Base-by-base conservation (phyloP, 352 stramenopile genomes). In the Globisporangium irregulare region DNA sequence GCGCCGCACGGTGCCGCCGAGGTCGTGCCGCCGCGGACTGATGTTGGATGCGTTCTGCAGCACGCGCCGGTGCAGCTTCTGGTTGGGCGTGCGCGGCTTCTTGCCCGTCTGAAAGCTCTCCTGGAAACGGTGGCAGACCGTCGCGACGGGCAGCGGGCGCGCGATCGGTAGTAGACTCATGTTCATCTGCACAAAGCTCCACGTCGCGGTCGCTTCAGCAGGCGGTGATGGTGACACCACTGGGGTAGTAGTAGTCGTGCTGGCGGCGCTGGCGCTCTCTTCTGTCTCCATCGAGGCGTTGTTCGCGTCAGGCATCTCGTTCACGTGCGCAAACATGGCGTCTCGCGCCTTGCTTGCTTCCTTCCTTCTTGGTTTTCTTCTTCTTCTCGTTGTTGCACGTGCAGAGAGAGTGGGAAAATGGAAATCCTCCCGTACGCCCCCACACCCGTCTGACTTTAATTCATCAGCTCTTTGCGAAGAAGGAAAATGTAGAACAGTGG, bases 161-260 rank as follows among this genome's bases (percentile, higher is more conserved):
- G 86, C 86, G 64, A 94, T 94, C 3, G 86, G 86, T 41, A 94
- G 67, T 51, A 94, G 73, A 57, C 78, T 83, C 86, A 92, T 94
- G 69, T 94, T 94, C 86, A 94, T 94, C 73, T 92, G 84, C 43
- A 94, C 86, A 61, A 94, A 94, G 68, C 66, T 94, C 86, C 86
- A 94, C 15, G 84, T 87, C 15, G 78, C 51, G 7, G 48, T 7
- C 10, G 46, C 46, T 53, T 46, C 38, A 46, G 38, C 10, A 15
- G 46, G 2, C 1, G 46, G 46, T 5, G 41, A 50, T 5, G 41
- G 9, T 12, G 46, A 53, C 46, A 4, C 46, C 38, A 5, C 12
- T 46, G 38, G 10, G 10, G 38, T 27, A 10, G 8, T 6, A 20
- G 27, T 43, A 62, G 12, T 43, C 8, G 62, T 29, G 27, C 7